Base-by-base conservation (phyloP, 2,329 filamentous ascomycete species). In the Aureobasidium sp. region DNA sequence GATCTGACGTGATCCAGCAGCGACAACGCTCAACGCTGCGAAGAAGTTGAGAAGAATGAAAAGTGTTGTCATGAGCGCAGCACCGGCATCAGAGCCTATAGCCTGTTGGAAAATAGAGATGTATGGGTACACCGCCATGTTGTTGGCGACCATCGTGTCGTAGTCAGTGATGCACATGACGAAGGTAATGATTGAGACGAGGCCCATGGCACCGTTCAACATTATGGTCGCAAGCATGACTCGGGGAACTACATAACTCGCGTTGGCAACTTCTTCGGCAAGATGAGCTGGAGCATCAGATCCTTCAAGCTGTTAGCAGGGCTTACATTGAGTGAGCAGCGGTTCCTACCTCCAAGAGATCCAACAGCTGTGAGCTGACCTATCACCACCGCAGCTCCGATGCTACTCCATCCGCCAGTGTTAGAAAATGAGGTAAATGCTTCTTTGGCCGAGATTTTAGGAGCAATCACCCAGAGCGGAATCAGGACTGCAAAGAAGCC, bases 351-450 rank as follows among this genome's bases (percentile, higher is more conserved):
- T 25, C 63, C 63, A 47, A 64, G 59, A 41, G 61, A 54, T 14
- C 61, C 54, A 8, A 62, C 61, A 14, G 60, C 59, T 11, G 60
- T 49, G 29, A 61, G 54, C 25, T 62, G 57, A 1, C 63, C 64
- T 32, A 67, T 61, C 10, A 68, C 41, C 3, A 44, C 57, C 10
- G 70, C 67, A 10, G 65, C 62, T 25, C 69, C 69, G 57, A 68
- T 68, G 2, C 65, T 68, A 8, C 68, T 69, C 75, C 78, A 82
- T 2, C 69, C 70, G 1, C 78, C 79, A 13, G 68, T 61, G 60
- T 82, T 81, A 16, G 73, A 69, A 62, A 82, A 82, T 1, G 74
- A 69, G 4, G 76, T 76, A 62, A 82, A 80, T 0, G 81, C 77
- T 5, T 74, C 72, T 13, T 73, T 67, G 0, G 76, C 71, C 27